phyloP scores from a whole-genome alignment of 2,329 filamentous ascomycete genomes.

The Fusarium armeniacum region DNA sequence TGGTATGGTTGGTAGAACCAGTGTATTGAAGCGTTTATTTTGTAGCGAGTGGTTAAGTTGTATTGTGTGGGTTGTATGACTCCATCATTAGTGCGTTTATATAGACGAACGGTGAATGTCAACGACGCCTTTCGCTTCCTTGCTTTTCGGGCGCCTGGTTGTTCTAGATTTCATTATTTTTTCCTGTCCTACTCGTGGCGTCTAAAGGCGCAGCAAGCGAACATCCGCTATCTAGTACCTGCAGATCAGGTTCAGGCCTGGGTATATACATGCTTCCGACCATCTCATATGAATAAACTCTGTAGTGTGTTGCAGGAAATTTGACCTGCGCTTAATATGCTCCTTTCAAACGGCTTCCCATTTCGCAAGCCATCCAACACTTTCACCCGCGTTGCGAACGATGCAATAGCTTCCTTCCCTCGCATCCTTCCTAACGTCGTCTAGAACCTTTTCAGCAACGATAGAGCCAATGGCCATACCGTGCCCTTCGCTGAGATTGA shows the following conservation, averaged over 20 bases:
- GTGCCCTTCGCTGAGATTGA: slow-evolving; percentile 81
- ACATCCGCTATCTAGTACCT: slow-evolving; percentile 1
- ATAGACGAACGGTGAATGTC: slow-evolving; percentile 43
- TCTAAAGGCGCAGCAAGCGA: slow-evolving; percentile 19
- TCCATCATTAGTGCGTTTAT: slow-evolving; percentile 27
- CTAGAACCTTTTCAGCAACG: slow-evolving; percentile 69
- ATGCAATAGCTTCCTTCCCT: slow-evolving; percentile 76
- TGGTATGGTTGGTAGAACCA: background rate
- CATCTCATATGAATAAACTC: background rate
- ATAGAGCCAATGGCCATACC: slow-evolving; percentile 83
- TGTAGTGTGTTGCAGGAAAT: background rate
- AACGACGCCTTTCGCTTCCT: slow-evolving; percentile 49
- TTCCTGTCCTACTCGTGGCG: slow-evolving; percentile 26
- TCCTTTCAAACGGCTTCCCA: slow-evolving; percentile 76
- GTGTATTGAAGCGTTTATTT: slow-evolving; percentile 4
- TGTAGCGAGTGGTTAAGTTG: slow-evolving; percentile 10
- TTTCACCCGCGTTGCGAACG: slow-evolving; percentile 84
- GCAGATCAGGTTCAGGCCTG: slow-evolving; percentile 5
- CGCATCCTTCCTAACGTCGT: slow-evolving; percentile 49
- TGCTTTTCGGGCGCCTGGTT: background rate
- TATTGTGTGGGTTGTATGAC: slow-evolving; percentile 1
- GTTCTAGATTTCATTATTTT: slow-evolving; percentile 8
- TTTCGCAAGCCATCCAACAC: slow-evolving; percentile 79
- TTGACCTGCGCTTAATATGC: background rate
- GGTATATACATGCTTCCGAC: slow-evolving; percentile 1